phyloP scores from a whole-genome alignment of 352 stramenopile species.

The Sclerospora graminicola region DNA sequence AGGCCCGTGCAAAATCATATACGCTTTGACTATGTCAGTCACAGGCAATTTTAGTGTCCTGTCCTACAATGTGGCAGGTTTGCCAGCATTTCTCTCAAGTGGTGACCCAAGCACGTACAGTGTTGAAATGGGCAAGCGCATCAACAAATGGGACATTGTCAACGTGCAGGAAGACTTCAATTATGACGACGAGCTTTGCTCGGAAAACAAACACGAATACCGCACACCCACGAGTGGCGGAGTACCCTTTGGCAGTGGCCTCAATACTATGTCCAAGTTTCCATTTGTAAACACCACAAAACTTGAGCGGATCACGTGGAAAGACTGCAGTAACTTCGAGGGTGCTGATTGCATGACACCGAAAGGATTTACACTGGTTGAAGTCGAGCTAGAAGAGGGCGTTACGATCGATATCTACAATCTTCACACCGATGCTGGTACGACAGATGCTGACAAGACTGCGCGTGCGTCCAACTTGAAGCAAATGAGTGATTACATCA shows the following conservation, averaged over 20 bases:
- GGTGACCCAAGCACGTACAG: constrained; percentile 28
- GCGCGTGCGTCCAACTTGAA: constrained; percentile 30
- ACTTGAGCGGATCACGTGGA: constrained; percentile 31
- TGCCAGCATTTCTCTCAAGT: constrained; percentile 35
- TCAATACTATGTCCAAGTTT: constrained; percentile 41
- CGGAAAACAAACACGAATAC: constrained; percentile 29
- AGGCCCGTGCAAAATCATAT: no score
- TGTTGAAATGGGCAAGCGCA: constrained; percentile 36
- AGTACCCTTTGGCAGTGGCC: constrained; percentile 30
- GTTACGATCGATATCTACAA: constrained; percentile 41
- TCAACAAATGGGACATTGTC: constrained; percentile 28
- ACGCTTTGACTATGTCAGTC: no score
- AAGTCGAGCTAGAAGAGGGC: constrained; percentile 32
- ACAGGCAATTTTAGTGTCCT: constrained; percentile 30
- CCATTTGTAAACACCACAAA: constrained; percentile 25
- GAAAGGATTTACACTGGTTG: constrained; percentile 40
- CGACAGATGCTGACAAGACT: constrained; percentile 17
- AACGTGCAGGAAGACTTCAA: constrained; percentile 41
- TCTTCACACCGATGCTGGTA: constrained; percentile 34
- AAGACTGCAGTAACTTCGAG: constrained; percentile 32
- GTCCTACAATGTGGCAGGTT: constrained; percentile 36
- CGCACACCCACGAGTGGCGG: constrained; percentile 37
- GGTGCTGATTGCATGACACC: constrained; percentile 42
- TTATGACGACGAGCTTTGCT: constrained; percentile 29
- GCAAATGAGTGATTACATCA: constrained; percentile 35